Percentiles rank a stretch among this genome's conserved stretches.
Conservation (phyloP, 192 early-diverging fungal genomes). For the Chytriomyces hyalinus region DNA sequence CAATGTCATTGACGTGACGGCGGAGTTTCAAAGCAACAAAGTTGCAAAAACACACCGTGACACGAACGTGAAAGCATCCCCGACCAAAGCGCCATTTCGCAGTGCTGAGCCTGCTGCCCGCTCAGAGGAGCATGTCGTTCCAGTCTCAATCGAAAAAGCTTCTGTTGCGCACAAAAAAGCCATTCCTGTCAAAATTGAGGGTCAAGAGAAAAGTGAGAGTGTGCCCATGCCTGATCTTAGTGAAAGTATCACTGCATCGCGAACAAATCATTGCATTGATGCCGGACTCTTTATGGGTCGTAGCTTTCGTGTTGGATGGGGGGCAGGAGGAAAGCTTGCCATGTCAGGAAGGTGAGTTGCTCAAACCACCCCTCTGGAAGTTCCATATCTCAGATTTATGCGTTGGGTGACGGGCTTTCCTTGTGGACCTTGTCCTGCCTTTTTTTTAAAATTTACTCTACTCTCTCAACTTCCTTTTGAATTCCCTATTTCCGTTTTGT, state of each 20-base stretch:
- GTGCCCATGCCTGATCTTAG: conserved; percentile 8
- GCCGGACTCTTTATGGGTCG: conserved; percentile 81
- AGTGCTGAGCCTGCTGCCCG: background rate
- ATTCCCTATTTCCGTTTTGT: background rate
- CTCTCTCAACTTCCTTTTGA: background rate
- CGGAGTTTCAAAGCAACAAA: conserved; percentile 31
- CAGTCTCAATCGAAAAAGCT: conserved; percentile 5
- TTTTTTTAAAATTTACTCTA: background rate
- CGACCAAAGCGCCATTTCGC: background rate
- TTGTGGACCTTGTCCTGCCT: background rate
- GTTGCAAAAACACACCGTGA: no score
- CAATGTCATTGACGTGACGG: background rate
- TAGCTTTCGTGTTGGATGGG: conserved; percentile 86
- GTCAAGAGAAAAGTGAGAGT: background rate
- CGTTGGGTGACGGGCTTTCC: background rate
- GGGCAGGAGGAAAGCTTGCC: conserved; percentile 72
- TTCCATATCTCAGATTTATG: background rate
- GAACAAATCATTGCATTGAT: conserved; percentile 53
- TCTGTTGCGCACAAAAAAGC: no score
- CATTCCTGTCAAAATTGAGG: no score
- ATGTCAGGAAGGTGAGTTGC: conserved; percentile 58
- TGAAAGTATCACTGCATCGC: conserved; percentile 5
- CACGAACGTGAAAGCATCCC: background rate
- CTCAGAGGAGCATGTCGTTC: conserved; percentile 26
- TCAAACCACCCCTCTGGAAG: background rate